Percentiles rank a stretch among this genome's conserved stretches.
phyloP scores from a whole-genome alignment of 1,284 basidiomycete genomes.

The Chiua sp. region DNA sequence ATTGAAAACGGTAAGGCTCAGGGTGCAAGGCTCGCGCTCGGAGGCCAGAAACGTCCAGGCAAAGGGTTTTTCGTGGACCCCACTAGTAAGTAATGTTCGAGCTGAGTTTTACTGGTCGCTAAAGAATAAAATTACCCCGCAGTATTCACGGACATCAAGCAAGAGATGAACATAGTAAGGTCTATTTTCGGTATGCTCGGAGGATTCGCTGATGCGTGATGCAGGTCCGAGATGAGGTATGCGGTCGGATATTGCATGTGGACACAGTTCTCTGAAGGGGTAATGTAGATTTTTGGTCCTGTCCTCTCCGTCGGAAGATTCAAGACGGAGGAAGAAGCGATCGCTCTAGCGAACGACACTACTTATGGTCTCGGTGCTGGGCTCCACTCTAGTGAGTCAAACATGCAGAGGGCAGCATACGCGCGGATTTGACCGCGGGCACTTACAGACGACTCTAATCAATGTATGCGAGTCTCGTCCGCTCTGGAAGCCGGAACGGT shows the following conservation, averaged over 20 bases:
- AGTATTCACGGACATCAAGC: constrained; percentile 78
- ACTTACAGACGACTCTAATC: constrained; percentile 75
- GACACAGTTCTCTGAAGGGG: constrained; percentile 9
- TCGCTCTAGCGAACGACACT: constrained; percentile 83
- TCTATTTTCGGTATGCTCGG: constrained; percentile 2
- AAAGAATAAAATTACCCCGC: constrained; percentile 7
- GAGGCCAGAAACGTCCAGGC: constrained; percentile 73
- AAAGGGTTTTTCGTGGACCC: constrained; percentile 82
- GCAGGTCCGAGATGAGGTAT: constrained; percentile 77
- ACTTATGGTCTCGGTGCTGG: constrained; percentile 90
- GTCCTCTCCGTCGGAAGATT: constrained; percentile 82
- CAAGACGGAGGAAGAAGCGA: constrained; percentile 79
- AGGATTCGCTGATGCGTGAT: constrained; percentile 15
- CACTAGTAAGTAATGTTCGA: constrained; percentile 58
- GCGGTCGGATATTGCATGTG: constrained; percentile 8
- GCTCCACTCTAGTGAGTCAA: constrained; percentile 78
- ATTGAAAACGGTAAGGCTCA: constrained; percentile 87
- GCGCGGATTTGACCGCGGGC: constrained; percentile 1
- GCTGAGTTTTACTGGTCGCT: constrained; percentile 3
- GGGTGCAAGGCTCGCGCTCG: constrained; percentile 82
- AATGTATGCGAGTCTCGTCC: constrained; percentile 85
- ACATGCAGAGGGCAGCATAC: not conserved
- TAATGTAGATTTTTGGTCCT: constrained; percentile 80
- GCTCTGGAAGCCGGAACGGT: constrained; percentile 88
- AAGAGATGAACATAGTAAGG: constrained; percentile 81